Evolutionary conservation across 306 rosid species (phyloP).

Genomic region (Prinsepia uniflora): DNA sequence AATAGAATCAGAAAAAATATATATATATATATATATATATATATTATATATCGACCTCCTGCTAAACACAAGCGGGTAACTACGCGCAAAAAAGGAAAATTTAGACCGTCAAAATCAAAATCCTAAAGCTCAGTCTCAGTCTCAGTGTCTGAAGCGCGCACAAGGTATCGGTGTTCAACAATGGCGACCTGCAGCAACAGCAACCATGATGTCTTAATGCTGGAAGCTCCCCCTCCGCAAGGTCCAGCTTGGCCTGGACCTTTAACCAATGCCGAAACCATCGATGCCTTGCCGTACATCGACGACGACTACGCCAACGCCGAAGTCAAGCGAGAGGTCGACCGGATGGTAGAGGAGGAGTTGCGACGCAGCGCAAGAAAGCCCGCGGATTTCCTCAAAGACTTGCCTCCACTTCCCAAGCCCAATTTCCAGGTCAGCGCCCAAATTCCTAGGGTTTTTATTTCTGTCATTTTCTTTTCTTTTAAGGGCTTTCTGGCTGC

Average conservation of each 20-base stretch:
- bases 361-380: slow-evolving; percentile 82
- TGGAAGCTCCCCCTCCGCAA: slow-evolving; percentile 70
- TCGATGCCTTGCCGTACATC: slow-evolving; percentile 91
- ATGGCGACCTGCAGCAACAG: slow-evolving; percentile 43
- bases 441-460: not conserved
- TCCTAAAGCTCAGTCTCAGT: not conserved
- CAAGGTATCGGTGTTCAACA: not conserved
- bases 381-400: slow-evolving; percentile 89
- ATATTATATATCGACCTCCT: too few species aligned
- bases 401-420: slow-evolving; percentile 75
- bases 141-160: not conserved
- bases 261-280: slow-evolving; percentile 52
- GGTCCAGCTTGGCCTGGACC: slow-evolving; percentile 37
- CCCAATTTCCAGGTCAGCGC: slow-evolving; percentile 54
- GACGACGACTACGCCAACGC: slow-evolving; percentile 80
- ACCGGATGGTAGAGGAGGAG: slow-evolving; percentile 83
- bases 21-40: too few species aligned
- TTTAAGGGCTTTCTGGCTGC: slow-evolving; percentile 7
- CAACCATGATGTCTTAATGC: slow-evolving; percentile 57
- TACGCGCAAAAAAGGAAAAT: too few species aligned
- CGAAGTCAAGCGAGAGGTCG: slow-evolving; percentile 73
- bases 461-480: not conserved
- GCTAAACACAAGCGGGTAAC: too few species aligned
- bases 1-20: too few species aligned
- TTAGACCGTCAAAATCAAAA: not conserved